These are phyloP conservation scores for Coprinellus aureogranulatus DNA, from an alignment of 768 basidiomycete species.

Conservation along the genomic window DNA sequence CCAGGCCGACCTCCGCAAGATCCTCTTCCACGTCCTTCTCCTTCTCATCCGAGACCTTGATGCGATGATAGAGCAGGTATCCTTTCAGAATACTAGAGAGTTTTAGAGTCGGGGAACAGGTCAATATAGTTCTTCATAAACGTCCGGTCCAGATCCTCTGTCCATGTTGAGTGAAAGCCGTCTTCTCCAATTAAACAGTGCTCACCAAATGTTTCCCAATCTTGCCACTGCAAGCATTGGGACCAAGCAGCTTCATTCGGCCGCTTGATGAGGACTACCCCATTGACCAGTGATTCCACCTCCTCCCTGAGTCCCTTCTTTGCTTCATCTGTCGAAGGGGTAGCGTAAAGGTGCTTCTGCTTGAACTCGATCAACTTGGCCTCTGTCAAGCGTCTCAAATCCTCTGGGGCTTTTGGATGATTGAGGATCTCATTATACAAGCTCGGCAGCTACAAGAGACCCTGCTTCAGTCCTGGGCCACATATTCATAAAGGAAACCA, in stretches of 20 bases:
- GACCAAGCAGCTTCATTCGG: conserved; percentile 84
- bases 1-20: conserved; percentile 37
- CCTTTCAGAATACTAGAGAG: conserved; percentile 59
- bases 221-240: conserved; percentile 68
- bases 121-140: conserved; percentile 58
- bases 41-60: conserved; percentile 38
- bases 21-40: conserved; percentile 12
- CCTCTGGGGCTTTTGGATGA: conserved; percentile 76
- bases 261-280: conserved; percentile 71
- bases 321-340: conserved; percentile 44
- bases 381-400: conserved; percentile 75
- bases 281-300: conserved; percentile 69
- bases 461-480: conserved; percentile 9
- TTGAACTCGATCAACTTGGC: conserved; percentile 69
- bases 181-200: conserved; percentile 5
- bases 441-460: conserved; percentile 55
- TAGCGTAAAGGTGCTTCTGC: conserved; percentile 55
- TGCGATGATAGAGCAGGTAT: conserved; percentile 64
- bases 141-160: conserved; percentile 61
- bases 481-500: conserved; percentile 8
- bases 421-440: conserved; percentile 80
- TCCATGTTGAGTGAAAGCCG: neutral
- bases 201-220: conserved; percentile 67
- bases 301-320: conserved; percentile 55
- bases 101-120: conserved; percentile 60